Base-by-base conservation (phyloP, 768 basidiomycete genomes). In the Serpula lacrymans region DNA sequence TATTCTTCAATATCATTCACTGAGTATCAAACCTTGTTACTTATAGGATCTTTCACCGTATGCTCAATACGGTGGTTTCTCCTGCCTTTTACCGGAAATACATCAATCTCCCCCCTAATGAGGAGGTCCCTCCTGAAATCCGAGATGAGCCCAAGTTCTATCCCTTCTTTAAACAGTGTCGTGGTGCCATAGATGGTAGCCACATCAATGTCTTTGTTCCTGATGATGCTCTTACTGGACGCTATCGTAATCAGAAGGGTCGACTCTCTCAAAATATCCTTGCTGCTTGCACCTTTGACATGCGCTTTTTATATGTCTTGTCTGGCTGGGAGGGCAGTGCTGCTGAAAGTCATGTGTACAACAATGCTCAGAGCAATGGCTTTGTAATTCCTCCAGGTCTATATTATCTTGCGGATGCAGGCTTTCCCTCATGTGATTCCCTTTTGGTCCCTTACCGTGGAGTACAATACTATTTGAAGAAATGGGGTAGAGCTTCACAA, bases 391-490 rank as follows among this genome's bases (percentile, higher is more conserved):
- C 48, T 10, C 16, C 17, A 5, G 56, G 50, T 1, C 35, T 26
- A 21, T 56, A 54, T 34, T 61, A 53, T 36, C 51, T 62, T 14
- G 59, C 47, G 6, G 51, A 63, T 54, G 57, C 55, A 23, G 59
- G 57, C 0, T 61, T 53, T 45, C 38, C 50, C n/a, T n/a, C n/a
- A 5, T 55, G 54, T 41, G 42, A 60, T 46, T 23, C 49, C 2
- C 51, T 69, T 1, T 47, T 71, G 1, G 55, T 67, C 3, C 70
- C 69, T 20, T 69, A 68, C 37, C 49, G 46, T 20, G 56, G 60
- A 42, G 58, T 63, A 7, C 49, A 54, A 6, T 70, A 69, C 54
- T 64, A 70, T 42, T 52, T 66, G 26, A 51, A 49, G 17, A 62
- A 67, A 51, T 69, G 63, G 62, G 52, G 21, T 12, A 44, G 34